Evolutionary conservation across 805 yeast species (phyloP).

Genomic region (Wilhelminamyces savonicus): DNA sequence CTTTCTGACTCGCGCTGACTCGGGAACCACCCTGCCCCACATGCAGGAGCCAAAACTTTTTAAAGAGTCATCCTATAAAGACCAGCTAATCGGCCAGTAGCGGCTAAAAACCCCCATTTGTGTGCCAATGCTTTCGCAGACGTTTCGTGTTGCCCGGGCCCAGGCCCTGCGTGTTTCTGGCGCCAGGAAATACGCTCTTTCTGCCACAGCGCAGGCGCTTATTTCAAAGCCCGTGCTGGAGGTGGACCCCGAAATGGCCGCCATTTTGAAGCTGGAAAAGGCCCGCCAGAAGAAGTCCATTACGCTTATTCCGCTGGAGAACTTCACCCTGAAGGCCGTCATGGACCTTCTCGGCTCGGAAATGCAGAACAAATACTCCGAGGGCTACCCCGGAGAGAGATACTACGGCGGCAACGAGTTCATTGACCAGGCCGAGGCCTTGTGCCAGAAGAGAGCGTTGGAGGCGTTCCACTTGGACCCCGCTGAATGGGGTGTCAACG

Average conservation of each 20-base stretch:
- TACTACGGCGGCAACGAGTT: conserved; percentile 98
- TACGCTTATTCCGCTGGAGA: conserved; percentile 93
- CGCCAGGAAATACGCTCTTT: conserved; percentile 50
- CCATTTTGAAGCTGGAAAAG: conserved; percentile 72
- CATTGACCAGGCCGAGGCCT: conserved; percentile 86
- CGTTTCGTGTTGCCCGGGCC: too few relatives aligned
- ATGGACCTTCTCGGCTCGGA: conserved; percentile 96
- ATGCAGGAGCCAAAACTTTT: too few relatives aligned
- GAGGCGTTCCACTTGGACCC: conserved; percentile 78
- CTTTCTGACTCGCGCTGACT: too few relatives aligned
- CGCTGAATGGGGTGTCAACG: conserved; percentile 95
- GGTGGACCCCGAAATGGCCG: conserved; percentile 75
- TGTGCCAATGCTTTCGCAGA: too few relatives aligned
- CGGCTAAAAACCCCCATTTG: too few relatives aligned
- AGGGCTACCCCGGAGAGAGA: conserved; percentile 98
- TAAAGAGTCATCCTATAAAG: too few relatives aligned
- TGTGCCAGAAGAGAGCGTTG: conserved; percentile 93
- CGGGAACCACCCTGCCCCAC: too few relatives aligned
- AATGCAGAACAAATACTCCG: conserved; percentile 97
- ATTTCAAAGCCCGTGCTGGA: conserved; percentile 57
- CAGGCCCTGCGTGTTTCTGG: too few relatives aligned
- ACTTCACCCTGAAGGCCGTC: conserved; percentile 93
- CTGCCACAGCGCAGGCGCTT: conserved; percentile 58
- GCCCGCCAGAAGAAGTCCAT: conserved; percentile 90
- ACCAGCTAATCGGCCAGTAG: too few relatives aligned